Percentiles rank a stretch among this genome's conserved stretches.
Conservation (phyloP, 1,284 basidiomycete species). For the Macrocybe sp. region DNA sequence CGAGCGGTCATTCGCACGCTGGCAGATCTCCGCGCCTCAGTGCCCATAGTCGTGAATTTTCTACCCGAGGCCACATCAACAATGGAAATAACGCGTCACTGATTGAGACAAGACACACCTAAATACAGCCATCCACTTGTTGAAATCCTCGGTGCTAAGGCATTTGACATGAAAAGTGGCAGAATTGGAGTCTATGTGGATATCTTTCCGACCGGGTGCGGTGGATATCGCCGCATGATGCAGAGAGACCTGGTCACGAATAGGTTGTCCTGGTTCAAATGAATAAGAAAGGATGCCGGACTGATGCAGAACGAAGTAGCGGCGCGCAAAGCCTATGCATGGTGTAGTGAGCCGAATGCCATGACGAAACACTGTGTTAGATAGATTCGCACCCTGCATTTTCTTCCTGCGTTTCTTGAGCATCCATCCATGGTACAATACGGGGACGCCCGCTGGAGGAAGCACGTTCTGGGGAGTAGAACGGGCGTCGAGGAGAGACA, state of each 20-base stretch:
- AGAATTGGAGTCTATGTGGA: conserved; percentile 71
- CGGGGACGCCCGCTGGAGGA: too few species aligned
- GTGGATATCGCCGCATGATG: conserved; percentile 72
- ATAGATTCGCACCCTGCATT: conserved; percentile 62
- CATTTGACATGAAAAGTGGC: conserved; percentile 81
- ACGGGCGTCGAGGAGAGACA: too few species aligned
- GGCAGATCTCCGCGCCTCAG: conserved; percentile 47
- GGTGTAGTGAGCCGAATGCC: too few species aligned
- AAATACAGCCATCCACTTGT: conserved; percentile 68
- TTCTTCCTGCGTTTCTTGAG: conserved; percentile 80
- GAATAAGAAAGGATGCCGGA: conserved; percentile 74
- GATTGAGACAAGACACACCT: conserved; percentile 36
- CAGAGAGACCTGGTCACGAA: conserved; percentile 66
- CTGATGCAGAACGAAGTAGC: conserved; percentile 66
- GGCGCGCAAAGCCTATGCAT: conserved; percentile 65
- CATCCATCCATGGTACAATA: conserved; percentile 65
- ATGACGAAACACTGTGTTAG: background rate
- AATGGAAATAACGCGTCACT: background rate
- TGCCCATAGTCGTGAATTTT: conserved; percentile 48
- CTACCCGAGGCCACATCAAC: conserved; percentile 28
- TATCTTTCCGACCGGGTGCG: conserved; percentile 60
- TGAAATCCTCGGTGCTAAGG: conserved; percentile 63
- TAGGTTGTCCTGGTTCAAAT: conserved; percentile 63
- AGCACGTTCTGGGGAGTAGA: too few species aligned
- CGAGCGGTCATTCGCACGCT: conserved; percentile 29